These are phyloP conservation scores for Lonicera japonica DNA, from an alignment of 129 eudicot species.

Conservation along the genomic window DNA sequence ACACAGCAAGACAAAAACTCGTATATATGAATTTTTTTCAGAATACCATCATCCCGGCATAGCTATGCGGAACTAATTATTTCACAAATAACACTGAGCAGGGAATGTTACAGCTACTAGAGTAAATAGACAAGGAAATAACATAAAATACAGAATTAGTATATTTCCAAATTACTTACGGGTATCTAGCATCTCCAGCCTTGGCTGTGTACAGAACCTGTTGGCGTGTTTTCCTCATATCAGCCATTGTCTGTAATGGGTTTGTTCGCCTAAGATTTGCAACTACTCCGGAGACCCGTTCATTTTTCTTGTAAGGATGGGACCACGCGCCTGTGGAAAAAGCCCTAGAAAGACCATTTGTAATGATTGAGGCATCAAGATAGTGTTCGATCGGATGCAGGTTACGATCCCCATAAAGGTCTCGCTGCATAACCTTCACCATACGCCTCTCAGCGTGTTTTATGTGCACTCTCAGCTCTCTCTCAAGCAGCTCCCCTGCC, in stretches of 20 bases:
- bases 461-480: constrained; percentile 69
- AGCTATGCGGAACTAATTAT: no score
- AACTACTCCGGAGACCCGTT: constrained; percentile 78
- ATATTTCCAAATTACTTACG: constrained; percentile 63
- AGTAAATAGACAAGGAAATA: no score
- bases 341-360: constrained; percentile 89
- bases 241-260: constrained; percentile 77
- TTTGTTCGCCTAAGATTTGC: constrained; percentile 82
- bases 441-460: constrained; percentile 79
- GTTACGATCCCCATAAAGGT: constrained; percentile 57
- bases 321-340: constrained; percentile 92
- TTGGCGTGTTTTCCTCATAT: constrained; percentile 88
- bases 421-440: constrained; percentile 77
- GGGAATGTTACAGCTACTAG: no score
- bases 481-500: constrained; percentile 80
- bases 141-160: no score
- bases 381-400: constrained; percentile 59
- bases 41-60: no score
- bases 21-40: no score
- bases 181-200: constrained; percentile 96
- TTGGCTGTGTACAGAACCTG: constrained; percentile 80
- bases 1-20: no score
- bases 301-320: constrained; percentile 76
- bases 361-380: constrained; percentile 81
- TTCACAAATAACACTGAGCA: no score